phyloP scores from a whole-genome alignment of 1,284 basidiomycete species.

The Trichosporon ovoides region DNA sequence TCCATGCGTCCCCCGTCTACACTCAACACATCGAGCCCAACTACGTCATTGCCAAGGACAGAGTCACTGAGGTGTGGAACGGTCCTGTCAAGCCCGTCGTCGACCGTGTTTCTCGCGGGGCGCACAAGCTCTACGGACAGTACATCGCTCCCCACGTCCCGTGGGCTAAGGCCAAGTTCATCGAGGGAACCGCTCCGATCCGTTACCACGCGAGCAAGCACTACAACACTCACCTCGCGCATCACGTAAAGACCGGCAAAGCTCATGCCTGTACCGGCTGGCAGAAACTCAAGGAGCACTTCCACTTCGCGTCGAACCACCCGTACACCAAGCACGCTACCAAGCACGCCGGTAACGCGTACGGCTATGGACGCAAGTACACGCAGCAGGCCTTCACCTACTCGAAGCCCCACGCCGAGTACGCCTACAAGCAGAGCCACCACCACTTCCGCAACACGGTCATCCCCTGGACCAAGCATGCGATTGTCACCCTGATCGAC shows the following conservation, averaged over 20 bases:
- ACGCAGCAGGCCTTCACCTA: slow-evolving; percentile 30
- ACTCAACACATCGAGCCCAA: slow-evolving; percentile 28
- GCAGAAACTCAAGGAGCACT: slow-evolving; percentile 21
- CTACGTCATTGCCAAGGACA: slow-evolving; percentile 13
- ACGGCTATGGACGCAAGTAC: slow-evolving; percentile 23
- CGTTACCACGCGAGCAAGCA: slow-evolving; percentile 25
- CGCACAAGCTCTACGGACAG: slow-evolving; percentile 34
- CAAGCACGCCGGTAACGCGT: slow-evolving; percentile 28
- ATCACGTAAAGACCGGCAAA: slow-evolving; percentile 28
- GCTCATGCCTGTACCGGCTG: slow-evolving; percentile 21
- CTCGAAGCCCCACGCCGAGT: slow-evolving; percentile 30
- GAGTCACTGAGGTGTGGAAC: slow-evolving; percentile 25
- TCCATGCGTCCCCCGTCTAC: slow-evolving; percentile 28
- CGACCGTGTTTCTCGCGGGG: slow-evolving; percentile 26
- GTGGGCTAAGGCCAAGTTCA: slow-evolving; percentile 28
- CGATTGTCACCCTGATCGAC: slow-evolving; percentile 4
- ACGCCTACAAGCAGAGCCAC: slow-evolving; percentile 26
- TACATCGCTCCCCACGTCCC: slow-evolving; percentile 43
- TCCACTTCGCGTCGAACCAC: slow-evolving; percentile 29
- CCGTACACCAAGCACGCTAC: slow-evolving; percentile 31
- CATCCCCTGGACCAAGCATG: slow-evolving; percentile 17
- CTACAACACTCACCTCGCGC: slow-evolving; percentile 25
- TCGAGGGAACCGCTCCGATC: slow-evolving; percentile 34
- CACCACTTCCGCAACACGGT: slow-evolving; percentile 16
- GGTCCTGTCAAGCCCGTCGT: slow-evolving; percentile 38